phyloP scores from a whole-genome alignment of 208 protist species.

The Leishmania arabica region DNA sequence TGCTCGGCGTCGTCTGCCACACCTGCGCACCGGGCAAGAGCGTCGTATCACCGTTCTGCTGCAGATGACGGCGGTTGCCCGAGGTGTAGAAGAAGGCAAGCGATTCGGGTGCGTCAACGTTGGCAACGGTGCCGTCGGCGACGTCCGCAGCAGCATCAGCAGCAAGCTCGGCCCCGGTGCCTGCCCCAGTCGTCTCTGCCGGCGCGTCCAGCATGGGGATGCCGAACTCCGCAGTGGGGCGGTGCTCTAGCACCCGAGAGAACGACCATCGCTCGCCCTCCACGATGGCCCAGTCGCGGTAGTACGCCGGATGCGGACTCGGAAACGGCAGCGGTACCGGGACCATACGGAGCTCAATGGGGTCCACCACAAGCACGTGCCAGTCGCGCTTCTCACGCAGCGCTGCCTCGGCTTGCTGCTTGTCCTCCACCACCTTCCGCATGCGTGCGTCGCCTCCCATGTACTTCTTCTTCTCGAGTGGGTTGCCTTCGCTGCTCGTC shows the following conservation, averaged over 20 bases:
- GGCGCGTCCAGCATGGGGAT: not conserved
- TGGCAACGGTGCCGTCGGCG: not conserved
- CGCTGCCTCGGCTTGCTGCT: conserved; percentile 24
- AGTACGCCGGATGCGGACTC: conserved; percentile 59
- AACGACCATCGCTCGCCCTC: not conserved
- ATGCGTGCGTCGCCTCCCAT: conserved; percentile 36
- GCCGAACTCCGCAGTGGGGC: conserved; percentile 5
- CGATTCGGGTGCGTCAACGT: conserved; percentile 3
- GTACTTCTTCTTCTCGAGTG: conserved; percentile 38
- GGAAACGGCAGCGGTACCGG: conserved; percentile 53
- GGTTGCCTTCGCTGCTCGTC: conserved; percentile 42
- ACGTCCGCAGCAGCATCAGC: not conserved
- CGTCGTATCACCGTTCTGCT: conserved; percentile 70
- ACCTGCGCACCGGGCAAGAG: conserved; percentile 30
- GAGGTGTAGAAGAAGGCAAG: conserved; percentile 29
- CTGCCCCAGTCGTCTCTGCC: not conserved
- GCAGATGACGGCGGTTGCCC: conserved; percentile 44
- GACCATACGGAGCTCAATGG: conserved; percentile 40
- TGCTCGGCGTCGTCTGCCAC: conserved; percentile 12
- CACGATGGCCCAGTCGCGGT: conserved; percentile 35
- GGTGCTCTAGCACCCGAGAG: conserved; percentile 17
- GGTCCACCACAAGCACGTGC: conserved; percentile 72
- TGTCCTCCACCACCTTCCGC: conserved; percentile 28
- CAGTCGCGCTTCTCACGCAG: conserved; percentile 33
- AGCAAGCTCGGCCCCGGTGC: not conserved